These are phyloP conservation scores for Plasmopara viticola DNA, from an alignment of 352 stramenopile genomes.

Conservation along the genomic window DNA sequence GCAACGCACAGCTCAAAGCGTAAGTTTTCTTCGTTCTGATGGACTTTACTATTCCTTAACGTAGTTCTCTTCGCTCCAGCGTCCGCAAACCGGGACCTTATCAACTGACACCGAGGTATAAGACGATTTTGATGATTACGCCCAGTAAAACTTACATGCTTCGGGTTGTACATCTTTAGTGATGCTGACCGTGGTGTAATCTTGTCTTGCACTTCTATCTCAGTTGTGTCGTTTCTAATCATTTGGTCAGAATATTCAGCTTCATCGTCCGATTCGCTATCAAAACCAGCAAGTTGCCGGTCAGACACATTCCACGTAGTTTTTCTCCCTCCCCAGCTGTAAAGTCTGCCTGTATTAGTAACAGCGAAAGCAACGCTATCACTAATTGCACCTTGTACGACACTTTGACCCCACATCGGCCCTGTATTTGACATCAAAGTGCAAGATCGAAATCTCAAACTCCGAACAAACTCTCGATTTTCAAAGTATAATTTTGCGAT, in stretches of 20 bases:
- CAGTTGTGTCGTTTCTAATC: slow-evolving; percentile 10
- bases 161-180: slow-evolving; percentile 40
- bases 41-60: slow-evolving; percentile 36
- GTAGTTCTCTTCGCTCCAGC: slow-evolving; percentile 41
- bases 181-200: slow-evolving; percentile 45
- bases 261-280: slow-evolving; percentile 21
- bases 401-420: slow-evolving; percentile 83
- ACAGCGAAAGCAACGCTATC: slow-evolving; percentile 87
- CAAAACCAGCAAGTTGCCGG: slow-evolving; percentile 21
- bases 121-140: background rate
- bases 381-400: slow-evolving; percentile 68
- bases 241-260: slow-evolving; percentile 5
- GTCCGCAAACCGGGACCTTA: slow-evolving; percentile 32
- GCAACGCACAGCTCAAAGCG: slow-evolving; percentile 42
- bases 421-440: slow-evolving; percentile 85
- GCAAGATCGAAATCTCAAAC: slow-evolving; percentile 56
- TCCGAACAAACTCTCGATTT: slow-evolving; percentile 56
- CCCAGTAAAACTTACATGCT: slow-evolving; percentile 22
- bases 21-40: slow-evolving; percentile 43
- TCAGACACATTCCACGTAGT: slow-evolving; percentile 33
- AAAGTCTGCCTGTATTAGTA: slow-evolving; percentile 76
- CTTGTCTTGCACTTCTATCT: slow-evolving; percentile 15
- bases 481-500: slow-evolving; percentile 64
- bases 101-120: slow-evolving; percentile 29
- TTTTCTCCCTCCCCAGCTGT: slow-evolving; percentile 83